Conservation (phyloP, 2,329 filamentous ascomycete species). For the Phoma sp. region DNA sequence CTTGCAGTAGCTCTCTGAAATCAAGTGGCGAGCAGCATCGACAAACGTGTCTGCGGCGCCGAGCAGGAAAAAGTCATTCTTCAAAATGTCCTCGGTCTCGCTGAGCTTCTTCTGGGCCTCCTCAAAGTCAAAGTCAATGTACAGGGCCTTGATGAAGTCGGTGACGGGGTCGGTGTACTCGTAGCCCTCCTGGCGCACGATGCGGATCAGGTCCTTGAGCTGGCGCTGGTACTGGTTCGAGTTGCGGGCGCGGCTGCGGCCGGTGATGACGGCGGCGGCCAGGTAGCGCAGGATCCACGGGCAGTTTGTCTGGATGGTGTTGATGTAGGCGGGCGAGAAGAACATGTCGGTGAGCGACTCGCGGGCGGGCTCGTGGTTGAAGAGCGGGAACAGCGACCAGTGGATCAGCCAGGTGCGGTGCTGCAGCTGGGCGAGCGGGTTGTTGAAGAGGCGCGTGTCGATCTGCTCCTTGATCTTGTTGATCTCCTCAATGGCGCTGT, state of each 20-base stretch:
- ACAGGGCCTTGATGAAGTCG: conserved; percentile 94
- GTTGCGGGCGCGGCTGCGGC: conserved; percentile 70
- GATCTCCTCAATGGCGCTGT: conserved; percentile 75
- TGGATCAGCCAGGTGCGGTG: conserved; percentile 97
- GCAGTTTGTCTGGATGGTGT: conserved; percentile 98
- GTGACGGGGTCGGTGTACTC: conserved; percentile 97
- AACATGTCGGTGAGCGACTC: conserved; percentile 94
- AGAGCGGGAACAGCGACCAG: conserved; percentile 98
- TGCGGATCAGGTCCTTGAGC: conserved; percentile 94
- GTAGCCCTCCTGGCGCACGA: conserved; percentile 96
- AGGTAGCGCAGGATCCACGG: conserved; percentile 97
- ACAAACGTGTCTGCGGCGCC: conserved; percentile 87
- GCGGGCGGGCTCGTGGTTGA: conserved; percentile 93
- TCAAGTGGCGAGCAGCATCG: conserved; percentile 91
- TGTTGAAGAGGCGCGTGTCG: conserved; percentile 94
- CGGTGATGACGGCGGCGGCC: conserved; percentile 92
- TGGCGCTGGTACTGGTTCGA: conserved; percentile 98
- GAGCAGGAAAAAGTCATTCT: conserved; percentile 93
- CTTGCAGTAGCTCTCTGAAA: conserved; percentile 99
- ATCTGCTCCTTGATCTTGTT: conserved; percentile 74
- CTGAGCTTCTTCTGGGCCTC: conserved; percentile 89
- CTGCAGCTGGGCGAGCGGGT: conserved; percentile 91
- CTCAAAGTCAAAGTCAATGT: conserved; percentile 96
- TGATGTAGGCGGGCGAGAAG: conserved; percentile 97
- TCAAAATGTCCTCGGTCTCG: conserved; percentile 88